Evolutionary conservation across 176 grass and related monocot genomes (phyloP).

Genomic region (Oryza coarctata): DNA sequence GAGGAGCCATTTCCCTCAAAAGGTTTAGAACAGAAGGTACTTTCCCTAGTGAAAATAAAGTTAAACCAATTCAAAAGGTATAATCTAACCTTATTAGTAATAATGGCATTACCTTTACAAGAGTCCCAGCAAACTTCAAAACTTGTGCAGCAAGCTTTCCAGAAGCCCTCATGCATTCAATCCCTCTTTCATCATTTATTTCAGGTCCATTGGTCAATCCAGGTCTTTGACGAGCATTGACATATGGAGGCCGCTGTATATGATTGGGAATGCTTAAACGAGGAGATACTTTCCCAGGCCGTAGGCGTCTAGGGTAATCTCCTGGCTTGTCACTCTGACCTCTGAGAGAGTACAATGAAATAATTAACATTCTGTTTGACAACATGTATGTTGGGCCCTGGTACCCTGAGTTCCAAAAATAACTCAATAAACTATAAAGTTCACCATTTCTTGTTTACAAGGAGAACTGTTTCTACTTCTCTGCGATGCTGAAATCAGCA

Average conservation of each 20-base stretch:
- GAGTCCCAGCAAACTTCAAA: constrained; percentile 76
- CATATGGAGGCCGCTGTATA: constrained; percentile 81
- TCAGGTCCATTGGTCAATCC: constrained; percentile 61
- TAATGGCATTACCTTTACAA: constrained; percentile 74
- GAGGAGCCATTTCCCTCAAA: background rate
- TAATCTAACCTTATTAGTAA: constrained; percentile 22
- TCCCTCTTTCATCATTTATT: constrained; percentile 82
- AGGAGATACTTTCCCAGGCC: constrained; percentile 84
- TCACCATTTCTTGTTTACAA: no score
- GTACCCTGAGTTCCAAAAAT: background rate
- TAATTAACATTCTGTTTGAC: background rate
- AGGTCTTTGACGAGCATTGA: constrained; percentile 54
- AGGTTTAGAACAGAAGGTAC: background rate
- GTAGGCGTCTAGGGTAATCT: constrained; percentile 63
- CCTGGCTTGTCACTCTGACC: constrained; percentile 45
- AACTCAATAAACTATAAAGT: background rate
- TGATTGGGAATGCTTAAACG: constrained; percentile 71
- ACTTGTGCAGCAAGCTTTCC: constrained; percentile 92
- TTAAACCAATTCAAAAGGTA: constrained; percentile 6
- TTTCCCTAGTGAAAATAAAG: constrained; percentile 17
- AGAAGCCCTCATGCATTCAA: constrained; percentile 87
- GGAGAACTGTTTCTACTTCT: no score
- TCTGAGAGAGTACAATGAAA: constrained; percentile 44
- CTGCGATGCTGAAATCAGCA: no score
- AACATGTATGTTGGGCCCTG: background rate